Evolutionary conservation across 176 grass and related monocot genomes (phyloP).

Genomic region (Hyparrhenia diplandra): DNA sequence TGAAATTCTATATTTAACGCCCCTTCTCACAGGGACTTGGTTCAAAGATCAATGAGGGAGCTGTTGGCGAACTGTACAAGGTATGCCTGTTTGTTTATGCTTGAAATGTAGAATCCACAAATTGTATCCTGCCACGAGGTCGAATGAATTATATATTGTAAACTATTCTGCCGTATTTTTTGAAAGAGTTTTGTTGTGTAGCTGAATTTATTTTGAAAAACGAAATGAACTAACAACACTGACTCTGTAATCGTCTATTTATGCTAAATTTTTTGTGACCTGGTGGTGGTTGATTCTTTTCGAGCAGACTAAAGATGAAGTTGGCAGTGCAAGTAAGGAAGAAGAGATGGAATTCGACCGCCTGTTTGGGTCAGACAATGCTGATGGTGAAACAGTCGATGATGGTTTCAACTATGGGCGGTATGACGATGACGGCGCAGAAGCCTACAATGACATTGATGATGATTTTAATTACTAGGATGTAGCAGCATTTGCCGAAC

Average conservation of each 20-base stretch:
- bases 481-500: neutral
- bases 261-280: neutral
- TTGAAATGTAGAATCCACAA: neutral
- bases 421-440: conserved; percentile 14
- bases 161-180: conserved; percentile 1
- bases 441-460: conserved; percentile 17
- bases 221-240: neutral
- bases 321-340: conserved; percentile 11
- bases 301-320: conserved; percentile 35
- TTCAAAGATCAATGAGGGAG: conserved; percentile 63
- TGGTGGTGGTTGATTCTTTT: neutral
- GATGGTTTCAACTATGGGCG: conserved; percentile 21
- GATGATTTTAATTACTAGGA: conserved; percentile 29
- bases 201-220: neutral
- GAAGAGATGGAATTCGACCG: conserved; percentile 30
- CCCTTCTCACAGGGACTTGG: conserved; percentile 49
- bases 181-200: neutral
- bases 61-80: conserved; percentile 52
- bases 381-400: conserved; percentile 34
- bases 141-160: conserved; percentile 1
- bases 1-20: neutral
- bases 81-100: conserved; percentile 40
- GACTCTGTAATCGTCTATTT: neutral
- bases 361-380: conserved; percentile 22
- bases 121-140: neutral